Base-by-base conservation (phyloP, 305 asterid genomes). In the Fraxinus albicans region DNA sequence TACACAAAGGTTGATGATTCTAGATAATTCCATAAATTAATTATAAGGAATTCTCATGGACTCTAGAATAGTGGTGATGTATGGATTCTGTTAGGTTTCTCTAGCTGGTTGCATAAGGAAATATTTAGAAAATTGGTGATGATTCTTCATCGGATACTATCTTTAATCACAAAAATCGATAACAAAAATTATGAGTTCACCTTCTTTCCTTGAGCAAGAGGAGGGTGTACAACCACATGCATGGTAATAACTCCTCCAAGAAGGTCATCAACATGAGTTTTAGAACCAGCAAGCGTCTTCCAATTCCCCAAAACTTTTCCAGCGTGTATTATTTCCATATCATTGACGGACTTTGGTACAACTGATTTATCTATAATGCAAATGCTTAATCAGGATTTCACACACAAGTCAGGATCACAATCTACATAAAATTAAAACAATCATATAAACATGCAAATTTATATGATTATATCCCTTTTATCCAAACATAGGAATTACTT, bases 211-310 rank as follows among this genome's bases (percentile, higher is more conserved):
- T 88, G 85, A 36, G 83, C 87, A 85, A 84, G 38, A 77, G 93
- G 79, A 82, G 93, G 91, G 81, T 89, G 93, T 77, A 89, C 89
- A 78, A 90, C 92, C 77, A 89, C 85, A 65, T 89, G 94, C 94
- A 90, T 90, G 15, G 92, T 90, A 83, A 88, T 83, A 69, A 88
- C 90, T 75, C 88, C 90, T 75, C 87, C 77, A 34, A 90, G 88
- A 81, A 89, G 89, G 80, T 89, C 92, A 77, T 84, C 89, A 9
- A 77, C 80, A 6, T 87, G 87, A 47, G 78, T 88, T 74, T 85
- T 82, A 79, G 86, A 86, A 86, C 89, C 92, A 0, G 90, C 89
- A 84, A 90, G 90, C n/a, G 92, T 89, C 76, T 85, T 88, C 35
- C 86, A 89, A 73, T 89, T 86, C 78, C 86, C 92, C 87, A 90